These are phyloP conservation scores for Cordyceps tenuipes DNA, from an alignment of 2,329 filamentous ascomycete species.

Conservation along the genomic window DNA sequence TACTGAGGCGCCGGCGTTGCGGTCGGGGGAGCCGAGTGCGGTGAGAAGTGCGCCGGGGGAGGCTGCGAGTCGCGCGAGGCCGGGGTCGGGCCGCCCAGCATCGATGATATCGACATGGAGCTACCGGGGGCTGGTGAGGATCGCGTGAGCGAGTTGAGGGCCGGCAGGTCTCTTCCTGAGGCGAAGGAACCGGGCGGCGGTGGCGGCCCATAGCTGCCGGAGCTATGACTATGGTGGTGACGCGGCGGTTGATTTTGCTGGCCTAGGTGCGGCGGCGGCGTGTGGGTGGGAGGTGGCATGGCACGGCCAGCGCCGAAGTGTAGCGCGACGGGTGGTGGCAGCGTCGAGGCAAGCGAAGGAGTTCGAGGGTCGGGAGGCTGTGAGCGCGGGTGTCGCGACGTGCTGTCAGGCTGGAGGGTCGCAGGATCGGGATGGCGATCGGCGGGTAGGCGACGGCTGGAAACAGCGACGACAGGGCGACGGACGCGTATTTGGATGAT, in stretches of 20 bases:
- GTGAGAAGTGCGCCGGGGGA: conserved; percentile 33
- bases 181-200: conserved; percentile 36
- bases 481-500: not conserved
- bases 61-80: conserved; percentile 34
- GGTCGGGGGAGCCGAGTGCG: conserved; percentile 31
- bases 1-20: conserved; percentile 38
- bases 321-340: conserved; percentile 4
- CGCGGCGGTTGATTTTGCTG: conserved; percentile 23
- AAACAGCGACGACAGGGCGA: not conserved
- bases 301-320: conserved; percentile 19
- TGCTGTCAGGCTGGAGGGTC: conserved; percentile 7
- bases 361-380: conserved; percentile 19
- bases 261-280: conserved; percentile 29
- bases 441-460: not conserved
- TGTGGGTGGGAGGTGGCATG: conserved; percentile 34
- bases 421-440: not conserved
- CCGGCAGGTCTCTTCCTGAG: conserved; percentile 44
- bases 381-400: conserved; percentile 8
- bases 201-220: conserved; percentile 35
- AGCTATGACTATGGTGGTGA: conserved; percentile 18
- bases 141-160: conserved; percentile 41
- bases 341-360: conserved; percentile 29
- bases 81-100: conserved; percentile 45
- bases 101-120: conserved; percentile 55
- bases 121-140: conserved; percentile 38